Percentiles rank a stretch among this genome's conserved stretches.
Evolutionary conservation across 768 basidiomycete genomes (phyloP).

Genomic region (Nidularia pulvinata): DNA sequence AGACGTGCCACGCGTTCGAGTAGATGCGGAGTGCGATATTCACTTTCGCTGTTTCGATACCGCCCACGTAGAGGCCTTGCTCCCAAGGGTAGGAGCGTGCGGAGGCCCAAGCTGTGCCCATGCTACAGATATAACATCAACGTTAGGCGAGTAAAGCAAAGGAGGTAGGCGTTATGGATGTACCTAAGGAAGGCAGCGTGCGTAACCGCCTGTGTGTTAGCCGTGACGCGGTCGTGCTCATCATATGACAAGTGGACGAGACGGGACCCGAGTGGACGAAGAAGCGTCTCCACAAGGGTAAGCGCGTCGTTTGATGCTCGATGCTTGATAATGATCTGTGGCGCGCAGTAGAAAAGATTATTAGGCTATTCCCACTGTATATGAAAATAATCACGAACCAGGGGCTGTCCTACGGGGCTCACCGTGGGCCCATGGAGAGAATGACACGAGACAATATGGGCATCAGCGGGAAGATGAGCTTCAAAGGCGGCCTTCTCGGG

Average conservation of each 20-base stretch:
- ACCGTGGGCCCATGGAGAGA: constrained; percentile 95
- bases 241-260: constrained; percentile 95
- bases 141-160: not conserved
- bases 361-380: not conserved
- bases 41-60: constrained; percentile 97
- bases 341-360: not conserved
- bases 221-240: constrained; percentile 95
- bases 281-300: constrained; percentile 76
- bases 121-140: constrained; percentile 45
- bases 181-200: constrained; percentile 97
- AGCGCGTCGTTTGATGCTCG: constrained; percentile 77
- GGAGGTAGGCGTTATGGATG: not conserved
- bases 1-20: constrained; percentile 98
- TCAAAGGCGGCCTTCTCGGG: constrained; percentile 94
- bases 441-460: constrained; percentile 90
- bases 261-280: constrained; percentile 78
- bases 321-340: constrained; percentile 86
- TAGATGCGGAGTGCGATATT: constrained; percentile 98
- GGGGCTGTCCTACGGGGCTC: constrained; percentile 83
- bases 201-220: constrained; percentile 97
- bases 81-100: constrained; percentile 91
- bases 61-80: constrained; percentile 91
- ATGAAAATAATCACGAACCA: constrained; percentile 48
- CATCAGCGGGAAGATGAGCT: constrained; percentile 80
- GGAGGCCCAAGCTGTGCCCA: constrained; percentile 96